Percentiles rank a stretch among this genome's conserved stretches.
Conservation (phyloP, 192 early-diverging fungal species). For the Backusella circina region DNA sequence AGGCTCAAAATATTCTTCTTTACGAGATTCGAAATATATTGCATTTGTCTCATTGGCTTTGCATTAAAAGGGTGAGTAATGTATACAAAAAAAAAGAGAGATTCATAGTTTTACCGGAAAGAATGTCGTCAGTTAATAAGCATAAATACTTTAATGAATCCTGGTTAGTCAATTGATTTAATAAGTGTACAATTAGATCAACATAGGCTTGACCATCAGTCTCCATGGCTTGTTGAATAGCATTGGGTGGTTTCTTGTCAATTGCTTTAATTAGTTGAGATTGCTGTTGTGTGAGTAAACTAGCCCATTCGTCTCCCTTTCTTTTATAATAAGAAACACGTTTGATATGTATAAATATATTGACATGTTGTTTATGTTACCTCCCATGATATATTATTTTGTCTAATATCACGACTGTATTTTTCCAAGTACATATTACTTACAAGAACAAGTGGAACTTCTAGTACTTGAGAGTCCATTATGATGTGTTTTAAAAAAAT, state of each 20-base stretch:
- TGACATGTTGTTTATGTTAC: conserved; percentile 33
- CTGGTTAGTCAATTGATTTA: conserved; percentile 70
- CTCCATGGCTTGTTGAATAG: conserved; percentile 38
- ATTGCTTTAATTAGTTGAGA: conserved; percentile 57
- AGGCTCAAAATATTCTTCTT: conserved; percentile 38
- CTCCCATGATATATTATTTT: conserved; percentile 92
- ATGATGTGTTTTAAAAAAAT: not conserved
- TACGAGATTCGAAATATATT: conserved; percentile 32
- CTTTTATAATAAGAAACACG: not conserved
- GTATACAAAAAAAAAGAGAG: not conserved
- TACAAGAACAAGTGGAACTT: conserved; percentile 58
- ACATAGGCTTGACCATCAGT: conserved; percentile 50
- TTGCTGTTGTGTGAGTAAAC: conserved; percentile 78
- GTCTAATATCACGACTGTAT: conserved; percentile 62
- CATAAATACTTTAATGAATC: conserved; percentile 90
- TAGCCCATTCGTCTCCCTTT: conserved; percentile 82
- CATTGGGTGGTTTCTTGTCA: conserved; percentile 46
- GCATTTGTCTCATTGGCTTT: conserved; percentile 49
- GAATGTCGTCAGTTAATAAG: conserved; percentile 78
- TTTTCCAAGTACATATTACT: conserved; percentile 82
- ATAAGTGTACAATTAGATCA: conserved; percentile 63
- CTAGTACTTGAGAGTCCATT: conserved; percentile 36
- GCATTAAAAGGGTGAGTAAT: not conserved
- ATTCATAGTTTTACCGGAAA: conserved; percentile 36
- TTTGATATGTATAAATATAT: not conserved